Percentiles rank a stretch among this genome's conserved stretches.
phyloP scores from a whole-genome alignment of 768 basidiomycete species.

The Russula emetica region DNA sequence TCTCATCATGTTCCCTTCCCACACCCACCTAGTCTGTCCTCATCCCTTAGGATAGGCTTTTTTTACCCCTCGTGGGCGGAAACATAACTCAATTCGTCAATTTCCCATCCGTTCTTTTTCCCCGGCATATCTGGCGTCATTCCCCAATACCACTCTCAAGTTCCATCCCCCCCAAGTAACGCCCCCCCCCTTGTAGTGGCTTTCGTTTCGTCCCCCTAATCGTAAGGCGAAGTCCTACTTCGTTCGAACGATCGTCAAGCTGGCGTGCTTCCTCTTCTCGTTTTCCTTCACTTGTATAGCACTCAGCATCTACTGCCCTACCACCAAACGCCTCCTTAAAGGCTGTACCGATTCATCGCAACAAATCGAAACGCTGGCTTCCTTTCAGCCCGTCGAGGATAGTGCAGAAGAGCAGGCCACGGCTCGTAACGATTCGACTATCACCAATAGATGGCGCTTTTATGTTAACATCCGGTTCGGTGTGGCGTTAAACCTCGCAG shows the following conservation, averaged over 20 bases:
- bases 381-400: slow-evolving; percentile 4
- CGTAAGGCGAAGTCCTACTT: not conserved
- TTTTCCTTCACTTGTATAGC: slow-evolving; percentile 23
- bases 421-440: not conserved
- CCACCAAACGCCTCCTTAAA: slow-evolving; percentile 3
- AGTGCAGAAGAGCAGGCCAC: slow-evolving; percentile 15
- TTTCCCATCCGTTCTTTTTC: not conserved
- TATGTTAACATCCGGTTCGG: slow-evolving; percentile 24
- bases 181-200: not conserved
- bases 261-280: slow-evolving; percentile 25
- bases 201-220: too few relatives aligned
- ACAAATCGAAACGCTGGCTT: slow-evolving; percentile 14
- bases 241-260: slow-evolving; percentile 12
- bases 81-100: not conserved
- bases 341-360: slow-evolving; percentile 7
- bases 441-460: slow-evolving; percentile 10
- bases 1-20: slow-evolving; percentile 2
- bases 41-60: not conserved
- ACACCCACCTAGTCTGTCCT: not conserved
- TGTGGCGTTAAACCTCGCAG: slow-evolving; percentile 11
- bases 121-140: not conserved
- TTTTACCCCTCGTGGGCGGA: not conserved
- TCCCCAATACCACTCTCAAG: not conserved
- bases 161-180: too few relatives aligned
- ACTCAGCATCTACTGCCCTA: slow-evolving; percentile 20